Base-by-base conservation (phyloP, 345 rosid species). In the Chamaenerion angustifolium region DNA sequence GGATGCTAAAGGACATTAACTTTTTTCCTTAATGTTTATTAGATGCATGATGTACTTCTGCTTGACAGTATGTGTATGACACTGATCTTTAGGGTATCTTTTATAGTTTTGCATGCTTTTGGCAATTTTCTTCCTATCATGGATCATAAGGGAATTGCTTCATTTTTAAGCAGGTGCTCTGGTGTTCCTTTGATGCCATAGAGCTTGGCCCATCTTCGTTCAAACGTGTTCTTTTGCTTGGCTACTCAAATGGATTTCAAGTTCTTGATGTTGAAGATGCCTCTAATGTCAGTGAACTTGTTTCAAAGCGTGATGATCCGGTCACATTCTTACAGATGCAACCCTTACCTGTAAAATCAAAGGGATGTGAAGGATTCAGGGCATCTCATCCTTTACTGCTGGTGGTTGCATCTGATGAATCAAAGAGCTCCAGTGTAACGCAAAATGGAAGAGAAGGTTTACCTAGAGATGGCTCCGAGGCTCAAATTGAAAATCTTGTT, bases 171-270 rank as follows among this genome's bases (percentile, higher is more conserved):
- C 87, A 90, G 98, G 92, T 87, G 42, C 67, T 87, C 11, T 92
- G 95, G 93, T 81, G 85, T 19, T 82, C 87, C 40, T 92, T 86
- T 72, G 98, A 87, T 71, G 73, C 53, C 53, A 56, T 92, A 55
- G 85, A 78, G 63, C 75, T 82, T 48, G 57, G 71, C 64, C 66
- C 78, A 56, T 72, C 76, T 45, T 72, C 70, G 37, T 82, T 68
- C 71, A 83, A 68, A 60, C 76, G 57, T 57, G 83, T 87, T 58
- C 93, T 92, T 15, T 66, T 92, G 60, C 85, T 86, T 57, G 98
- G 96, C 25, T 92, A 92, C 66, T 64, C 80, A 50, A 87, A 82
- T 72, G 98, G 96, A 11, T 87, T 92, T 67, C 96, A 92, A 75
- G 93, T 92, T 48, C 78, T 87, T 63, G 95, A 92, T 53, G 85